A percentile compares a stretch with the other conserved stretches of the same genome.
Evolutionary conservation across 1,284 basidiomycete species (phyloP).

Genomic region (Cryptococcus maquisensis): DNA sequence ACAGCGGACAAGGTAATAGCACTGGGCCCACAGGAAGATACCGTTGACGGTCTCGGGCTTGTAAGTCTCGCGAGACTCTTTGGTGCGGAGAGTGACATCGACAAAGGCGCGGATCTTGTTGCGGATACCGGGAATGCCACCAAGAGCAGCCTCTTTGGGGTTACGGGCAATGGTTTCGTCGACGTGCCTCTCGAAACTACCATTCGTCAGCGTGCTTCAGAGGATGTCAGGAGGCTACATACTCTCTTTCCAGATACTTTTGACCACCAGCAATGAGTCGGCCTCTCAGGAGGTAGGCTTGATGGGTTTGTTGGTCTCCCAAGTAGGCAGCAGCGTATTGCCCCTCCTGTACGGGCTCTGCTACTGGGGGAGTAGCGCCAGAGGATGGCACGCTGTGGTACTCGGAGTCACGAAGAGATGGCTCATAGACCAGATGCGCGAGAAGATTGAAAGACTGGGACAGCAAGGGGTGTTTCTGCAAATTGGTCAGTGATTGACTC

Average conservation of each 20-base stretch:
- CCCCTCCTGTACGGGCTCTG: constrained; percentile 41
- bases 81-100: constrained; percentile 56
- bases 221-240: constrained; percentile 20
- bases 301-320: constrained; percentile 19
- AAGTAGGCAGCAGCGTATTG: constrained; percentile 54
- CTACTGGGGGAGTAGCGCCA: constrained; percentile 2
- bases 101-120: constrained; percentile 88
- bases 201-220: constrained; percentile 10
- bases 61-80: constrained; percentile 77
- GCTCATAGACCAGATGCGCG: constrained; percentile 50
- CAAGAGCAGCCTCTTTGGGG: constrained; percentile 79
- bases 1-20: constrained; percentile 85
- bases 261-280: constrained; percentile 39
- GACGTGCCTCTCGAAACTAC: constrained; percentile 71
- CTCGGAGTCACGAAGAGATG: constrained; percentile 43
- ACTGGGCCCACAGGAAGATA: constrained; percentile 84
- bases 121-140: constrained; percentile 82
- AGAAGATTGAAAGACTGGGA: constrained; percentile 46
- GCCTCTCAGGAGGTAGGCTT: constrained; percentile 26
- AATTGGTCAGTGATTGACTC: constrained; percentile 3
- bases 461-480: constrained; percentile 47
- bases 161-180: constrained; percentile 79
- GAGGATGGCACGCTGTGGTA: constrained; percentile 9
- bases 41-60: constrained; percentile 78
- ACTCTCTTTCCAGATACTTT: constrained; percentile 59